Percentiles rank a stretch among this genome's conserved stretches.
Evolutionary conservation across 2,329 filamentous ascomycete genomes (phyloP).

Genomic region (Penicillium expansum): DNA sequence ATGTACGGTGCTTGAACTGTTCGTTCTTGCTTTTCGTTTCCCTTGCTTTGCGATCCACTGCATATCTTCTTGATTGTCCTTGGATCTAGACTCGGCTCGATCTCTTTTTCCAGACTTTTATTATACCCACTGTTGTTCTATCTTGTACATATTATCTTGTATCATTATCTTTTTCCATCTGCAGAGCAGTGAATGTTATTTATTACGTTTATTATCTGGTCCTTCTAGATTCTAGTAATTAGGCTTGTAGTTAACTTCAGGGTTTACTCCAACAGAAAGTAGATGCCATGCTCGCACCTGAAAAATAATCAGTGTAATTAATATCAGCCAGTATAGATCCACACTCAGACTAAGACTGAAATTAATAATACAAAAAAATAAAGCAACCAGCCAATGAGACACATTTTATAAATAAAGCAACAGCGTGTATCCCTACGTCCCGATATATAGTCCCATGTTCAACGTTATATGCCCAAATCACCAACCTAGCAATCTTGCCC

Average conservation of each 20-base stretch:
- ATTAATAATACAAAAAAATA: not conserved
- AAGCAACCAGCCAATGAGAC: not conserved
- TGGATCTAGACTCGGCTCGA: not conserved
- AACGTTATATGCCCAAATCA: too few species aligned
- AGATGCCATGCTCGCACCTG: too few species aligned
- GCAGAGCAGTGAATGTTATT: not conserved
- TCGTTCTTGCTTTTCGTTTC: not conserved
- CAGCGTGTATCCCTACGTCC: not conserved
- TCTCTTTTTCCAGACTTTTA: not conserved
- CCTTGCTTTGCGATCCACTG: not conserved
- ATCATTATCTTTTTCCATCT: not conserved
- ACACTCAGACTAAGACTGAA: too few species aligned
- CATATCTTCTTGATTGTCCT: not conserved
- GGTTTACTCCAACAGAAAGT: too few species aligned
- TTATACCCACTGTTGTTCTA: constrained; percentile 3
- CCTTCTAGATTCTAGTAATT: not conserved
- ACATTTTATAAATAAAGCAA: not conserved
- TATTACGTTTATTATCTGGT: not conserved
- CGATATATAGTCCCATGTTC: not conserved
- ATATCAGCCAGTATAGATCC: too few species aligned
- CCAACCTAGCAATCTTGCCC: not conserved
- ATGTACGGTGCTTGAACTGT: constrained; percentile 35
- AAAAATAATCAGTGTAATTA: not conserved
- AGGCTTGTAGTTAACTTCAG: not conserved
- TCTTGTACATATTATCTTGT: not conserved